Evolutionary conservation across 257 asterid species (phyloP).

Genomic region (Jacaranda mimosifolia): DNA sequence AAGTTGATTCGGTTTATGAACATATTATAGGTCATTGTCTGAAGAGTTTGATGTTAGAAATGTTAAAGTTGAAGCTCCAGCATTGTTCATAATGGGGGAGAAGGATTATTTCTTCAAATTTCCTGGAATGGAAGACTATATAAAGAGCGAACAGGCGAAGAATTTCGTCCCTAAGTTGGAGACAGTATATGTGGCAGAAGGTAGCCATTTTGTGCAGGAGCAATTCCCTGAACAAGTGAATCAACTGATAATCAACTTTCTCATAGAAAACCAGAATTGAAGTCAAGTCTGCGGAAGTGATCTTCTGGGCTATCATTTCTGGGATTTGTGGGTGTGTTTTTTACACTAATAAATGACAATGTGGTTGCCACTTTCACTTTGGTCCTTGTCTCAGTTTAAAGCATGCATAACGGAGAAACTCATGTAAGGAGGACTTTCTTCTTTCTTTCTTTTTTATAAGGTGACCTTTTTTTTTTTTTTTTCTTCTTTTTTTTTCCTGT

Average conservation of each 20-base stretch:
- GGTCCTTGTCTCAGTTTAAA: too few species aligned
- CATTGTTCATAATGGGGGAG: conserved; percentile 65
- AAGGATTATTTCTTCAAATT: conserved; percentile 62
- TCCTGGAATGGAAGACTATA: conserved; percentile 62
- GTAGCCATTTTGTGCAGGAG: conserved; percentile 80
- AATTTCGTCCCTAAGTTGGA: conserved; percentile 58
- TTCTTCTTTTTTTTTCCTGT: too few species aligned
- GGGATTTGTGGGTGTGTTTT: too few species aligned
- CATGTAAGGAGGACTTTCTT: too few species aligned
- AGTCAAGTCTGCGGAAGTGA: background rate
- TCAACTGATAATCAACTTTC: conserved; percentile 56
- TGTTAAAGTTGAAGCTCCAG: conserved; percentile 45
- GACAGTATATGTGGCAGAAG: conserved; percentile 62
- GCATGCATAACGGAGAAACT: too few species aligned
- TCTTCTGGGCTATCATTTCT: background rate
- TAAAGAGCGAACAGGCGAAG: conserved; percentile 51
- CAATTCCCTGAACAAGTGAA: conserved; percentile 67
- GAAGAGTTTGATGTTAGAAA: conserved; percentile 43
- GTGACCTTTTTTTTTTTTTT: too few species aligned
- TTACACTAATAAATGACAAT: too few species aligned
- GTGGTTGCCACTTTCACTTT: too few species aligned
- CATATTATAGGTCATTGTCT: conserved; percentile 44
- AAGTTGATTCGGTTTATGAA: conserved; percentile 2
- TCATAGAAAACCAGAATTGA: conserved; percentile 39
- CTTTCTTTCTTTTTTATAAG: too few species aligned